Evolutionary conservation across 129 eudicot species (phyloP), one percentile per base, ranked within the genome.

Genomic region (Scalesia atractyloides): DNA sequence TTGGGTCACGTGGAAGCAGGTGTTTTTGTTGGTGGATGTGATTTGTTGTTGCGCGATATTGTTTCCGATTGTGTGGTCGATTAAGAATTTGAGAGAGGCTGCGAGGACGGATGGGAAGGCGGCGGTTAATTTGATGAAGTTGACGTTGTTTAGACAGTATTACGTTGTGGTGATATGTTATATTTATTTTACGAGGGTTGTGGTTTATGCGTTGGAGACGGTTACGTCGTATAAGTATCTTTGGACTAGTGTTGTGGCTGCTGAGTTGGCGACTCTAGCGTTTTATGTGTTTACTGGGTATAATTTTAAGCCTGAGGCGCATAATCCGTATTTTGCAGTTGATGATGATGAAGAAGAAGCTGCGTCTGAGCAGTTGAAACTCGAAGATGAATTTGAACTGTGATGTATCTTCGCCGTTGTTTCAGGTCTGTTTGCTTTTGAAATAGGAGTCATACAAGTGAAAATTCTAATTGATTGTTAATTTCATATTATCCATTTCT

Each of bases 341-440:
- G 97, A 92, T 82, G 97, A 92, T 66, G 97, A 86, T 17, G 97
- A 92, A 60, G 97, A 89, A 68, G 97, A 88, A 51, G 97, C 97
- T 72, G 97, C 97, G 17, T 80, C 83, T 8, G 92, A 88, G 83
- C 83, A 76, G 59, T 63, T 91, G 84, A 88, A 86, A 77, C 90
- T 86, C 34, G 96, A 88, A 79, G 93, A 86, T 83, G 96, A 88
- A 75, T 88, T 91, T 73, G 97, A 86, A 73, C 76, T 88, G 77
- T 91, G 84, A 88, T 79, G 2, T 56, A 5, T n/a, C 53, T 47
- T 50, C 37, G 39, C 43, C 46, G 39, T 10, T 52, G 68, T 19
- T 73, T n/a, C 76, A 50, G 77, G 72, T 70, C 67, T 58, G 77
- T 77, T 41, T 41, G 10, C 2, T 41, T 73, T 80, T 78, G 67